These are phyloP conservation scores for Apiotrichum veenhuisii DNA, from an alignment of 1,284 basidiomycete species.

Conservation along the genomic window DNA sequence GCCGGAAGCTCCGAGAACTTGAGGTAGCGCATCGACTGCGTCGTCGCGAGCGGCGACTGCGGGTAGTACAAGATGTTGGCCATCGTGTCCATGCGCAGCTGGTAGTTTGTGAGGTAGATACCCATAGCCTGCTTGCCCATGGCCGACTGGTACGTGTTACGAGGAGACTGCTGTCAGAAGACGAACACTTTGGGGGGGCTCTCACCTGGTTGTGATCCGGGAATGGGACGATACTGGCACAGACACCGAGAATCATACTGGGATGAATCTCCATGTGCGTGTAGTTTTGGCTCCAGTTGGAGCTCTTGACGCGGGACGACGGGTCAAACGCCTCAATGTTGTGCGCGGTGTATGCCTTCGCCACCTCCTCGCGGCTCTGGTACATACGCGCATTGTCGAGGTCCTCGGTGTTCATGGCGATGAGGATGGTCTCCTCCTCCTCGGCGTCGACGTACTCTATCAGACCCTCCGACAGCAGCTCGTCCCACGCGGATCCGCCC, in stretches of 20 bases:
- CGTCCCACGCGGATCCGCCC: constrained; percentile 71
- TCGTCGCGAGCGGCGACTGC: constrained; percentile 97
- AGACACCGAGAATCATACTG: constrained; percentile 97
- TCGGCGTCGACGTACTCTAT: constrained; percentile 96
- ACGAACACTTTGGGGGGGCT: constrained; percentile 15
- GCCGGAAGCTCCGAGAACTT: constrained; percentile 97
- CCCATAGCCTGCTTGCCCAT: constrained; percentile 99
- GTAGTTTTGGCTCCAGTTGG: constrained; percentile 81
- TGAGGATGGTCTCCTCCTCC: constrained; percentile 99
- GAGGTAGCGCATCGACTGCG: constrained; percentile 97
- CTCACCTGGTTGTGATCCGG: constrained; percentile 96
- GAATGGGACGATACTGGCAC: constrained; percentile 98
- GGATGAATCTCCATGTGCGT: constrained; percentile 99
- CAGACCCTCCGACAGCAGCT: constrained; percentile 79
- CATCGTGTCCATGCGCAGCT: constrained; percentile 98
- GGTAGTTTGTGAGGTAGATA: constrained; percentile 94
- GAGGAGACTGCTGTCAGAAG: constrained; percentile 67
- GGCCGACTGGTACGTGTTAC: constrained; percentile 98
- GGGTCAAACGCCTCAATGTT: constrained; percentile 65
- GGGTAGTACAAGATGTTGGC: constrained; percentile 97
- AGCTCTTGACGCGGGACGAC: constrained; percentile 77
- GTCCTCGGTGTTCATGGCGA: constrained; percentile 97
- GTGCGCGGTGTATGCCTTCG: constrained; percentile 54
- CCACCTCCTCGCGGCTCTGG: constrained; percentile 32
- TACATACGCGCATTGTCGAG: constrained; percentile 65